Conservation (phyloP, 2,329 filamentous ascomycete species). For the Tolypocladium guangdongense region DNA sequence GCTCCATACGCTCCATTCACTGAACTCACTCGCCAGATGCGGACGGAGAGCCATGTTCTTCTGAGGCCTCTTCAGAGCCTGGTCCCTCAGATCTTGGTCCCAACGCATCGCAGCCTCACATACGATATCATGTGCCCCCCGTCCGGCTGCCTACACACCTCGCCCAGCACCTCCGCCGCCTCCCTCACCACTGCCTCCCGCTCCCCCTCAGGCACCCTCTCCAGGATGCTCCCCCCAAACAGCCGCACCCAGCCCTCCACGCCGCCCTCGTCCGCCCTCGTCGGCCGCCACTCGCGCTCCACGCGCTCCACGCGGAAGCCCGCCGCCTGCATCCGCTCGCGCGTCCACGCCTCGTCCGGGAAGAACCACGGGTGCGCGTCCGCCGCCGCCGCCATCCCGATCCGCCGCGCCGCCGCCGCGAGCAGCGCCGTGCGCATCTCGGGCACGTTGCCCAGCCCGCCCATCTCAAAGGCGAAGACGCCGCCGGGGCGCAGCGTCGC, state of each 20-base stretch:
- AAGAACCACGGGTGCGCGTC: constrained; percentile 60
- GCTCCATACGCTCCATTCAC: too few relatives aligned
- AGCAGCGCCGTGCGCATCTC: constrained; percentile 51
- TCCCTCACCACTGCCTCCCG: neutral
- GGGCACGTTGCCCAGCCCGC: constrained; percentile 56
- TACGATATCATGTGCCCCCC: neutral
- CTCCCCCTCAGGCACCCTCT: neutral
- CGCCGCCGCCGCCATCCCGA: constrained; percentile 36
- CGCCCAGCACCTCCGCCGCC: neutral
- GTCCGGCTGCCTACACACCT: neutral
- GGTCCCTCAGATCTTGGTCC: neutral
- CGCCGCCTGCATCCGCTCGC: constrained; percentile 29
- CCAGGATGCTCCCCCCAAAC: constrained; percentile 29
- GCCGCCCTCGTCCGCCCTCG: constrained; percentile 44
- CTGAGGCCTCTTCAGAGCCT: too few relatives aligned
- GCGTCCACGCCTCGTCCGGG: constrained; percentile 51
- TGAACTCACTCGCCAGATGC: too few relatives aligned
- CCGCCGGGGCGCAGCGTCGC: constrained; percentile 30
- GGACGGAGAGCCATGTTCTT: too few relatives aligned
- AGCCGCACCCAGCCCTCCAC: constrained; percentile 56
- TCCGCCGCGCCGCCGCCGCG: constrained; percentile 37
- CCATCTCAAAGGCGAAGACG: constrained; percentile 58
- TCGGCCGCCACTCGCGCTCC: constrained; percentile 57
- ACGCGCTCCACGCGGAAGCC: constrained; percentile 38
- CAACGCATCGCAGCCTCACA: neutral